Evolutionary conservation across 164 flowering plant genomes (phyloP).

Genomic region (Magnolia changhungtana): DNA sequence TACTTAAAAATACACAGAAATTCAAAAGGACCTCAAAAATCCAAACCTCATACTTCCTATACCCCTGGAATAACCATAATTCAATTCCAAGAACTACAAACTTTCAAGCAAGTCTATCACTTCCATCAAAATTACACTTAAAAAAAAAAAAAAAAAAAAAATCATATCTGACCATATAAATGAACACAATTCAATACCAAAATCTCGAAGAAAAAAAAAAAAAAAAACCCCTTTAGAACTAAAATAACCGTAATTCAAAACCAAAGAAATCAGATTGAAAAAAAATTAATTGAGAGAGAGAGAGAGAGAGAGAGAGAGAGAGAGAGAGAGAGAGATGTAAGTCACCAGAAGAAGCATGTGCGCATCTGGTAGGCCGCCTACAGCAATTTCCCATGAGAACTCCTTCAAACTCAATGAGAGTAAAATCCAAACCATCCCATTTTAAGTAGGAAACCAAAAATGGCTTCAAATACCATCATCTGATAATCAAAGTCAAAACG

Average conservation of each 20-base stretch:
- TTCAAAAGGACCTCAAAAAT: too few relatives aligned
- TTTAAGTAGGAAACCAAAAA: neutral
- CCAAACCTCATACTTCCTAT: too few relatives aligned
- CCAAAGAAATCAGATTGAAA: too few relatives aligned
- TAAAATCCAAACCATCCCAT: neutral
- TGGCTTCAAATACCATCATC: neutral
- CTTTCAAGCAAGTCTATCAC: neutral
- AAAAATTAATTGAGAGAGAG: neutral
- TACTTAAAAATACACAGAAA: too few relatives aligned
- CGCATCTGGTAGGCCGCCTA: conserved; percentile 32
- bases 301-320: too few relatives aligned
- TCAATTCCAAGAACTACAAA: neutral
- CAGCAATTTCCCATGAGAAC: conserved; percentile 46
- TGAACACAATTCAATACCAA: too few relatives aligned
- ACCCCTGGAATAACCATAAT: neutral
- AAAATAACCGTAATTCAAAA: neutral
- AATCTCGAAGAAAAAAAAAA: too few relatives aligned
- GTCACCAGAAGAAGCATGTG: conserved; percentile 32
- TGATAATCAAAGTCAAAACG: neutral
- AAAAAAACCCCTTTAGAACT: too few relatives aligned
- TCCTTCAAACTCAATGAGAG: neutral
- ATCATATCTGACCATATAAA: neutral
- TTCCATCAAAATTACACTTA: neutral
- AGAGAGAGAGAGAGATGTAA: neutral
- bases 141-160: too few relatives aligned